Conservation (phyloP, 2,329 filamentous ascomycete species). For the Penicillium italicum region DNA sequence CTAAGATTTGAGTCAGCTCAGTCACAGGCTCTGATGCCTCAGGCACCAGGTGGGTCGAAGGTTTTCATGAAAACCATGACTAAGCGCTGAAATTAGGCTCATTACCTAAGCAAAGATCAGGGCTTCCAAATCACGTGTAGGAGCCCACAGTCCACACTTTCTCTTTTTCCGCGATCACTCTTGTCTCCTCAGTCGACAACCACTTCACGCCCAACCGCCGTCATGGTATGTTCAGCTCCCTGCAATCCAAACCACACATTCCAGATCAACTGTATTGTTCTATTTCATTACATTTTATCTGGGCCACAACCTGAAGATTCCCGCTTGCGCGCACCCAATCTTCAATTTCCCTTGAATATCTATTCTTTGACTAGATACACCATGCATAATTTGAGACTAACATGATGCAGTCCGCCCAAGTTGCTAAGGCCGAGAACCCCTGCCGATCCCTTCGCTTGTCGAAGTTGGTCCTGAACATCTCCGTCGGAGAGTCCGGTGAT, state of each 20-base stretch:
- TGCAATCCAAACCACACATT: not conserved
- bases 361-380: conserved; percentile 8
- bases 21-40: not conserved
- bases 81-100: not conserved
- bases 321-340: not conserved
- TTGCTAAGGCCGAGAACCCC: conserved; percentile 85
- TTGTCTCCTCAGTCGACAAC: conserved; percentile 35
- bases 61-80: not conserved
- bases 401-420: conserved; percentile 58
- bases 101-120: conserved; percentile 1
- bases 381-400: conserved; percentile 18
- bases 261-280: not conserved
- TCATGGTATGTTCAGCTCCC: conserved; percentile 46
- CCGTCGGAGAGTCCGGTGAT: conserved; percentile 99
- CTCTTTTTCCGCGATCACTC: conserved; percentile 32
- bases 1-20: conserved; percentile 1
- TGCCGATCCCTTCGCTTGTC: conserved; percentile 99
- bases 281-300: not conserved
- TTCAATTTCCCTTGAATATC: conserved; percentile 7
- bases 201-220: conserved; percentile 45
- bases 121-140: conserved; percentile 9
- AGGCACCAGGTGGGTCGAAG: not conserved
- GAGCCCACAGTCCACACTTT: conserved; percentile 36
- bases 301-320: not conserved
- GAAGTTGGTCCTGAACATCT: conserved; percentile 99